Evolutionary conservation across 2,329 filamentous ascomycete genomes (phyloP).

Genomic region (Passalora sequoiae): DNA sequence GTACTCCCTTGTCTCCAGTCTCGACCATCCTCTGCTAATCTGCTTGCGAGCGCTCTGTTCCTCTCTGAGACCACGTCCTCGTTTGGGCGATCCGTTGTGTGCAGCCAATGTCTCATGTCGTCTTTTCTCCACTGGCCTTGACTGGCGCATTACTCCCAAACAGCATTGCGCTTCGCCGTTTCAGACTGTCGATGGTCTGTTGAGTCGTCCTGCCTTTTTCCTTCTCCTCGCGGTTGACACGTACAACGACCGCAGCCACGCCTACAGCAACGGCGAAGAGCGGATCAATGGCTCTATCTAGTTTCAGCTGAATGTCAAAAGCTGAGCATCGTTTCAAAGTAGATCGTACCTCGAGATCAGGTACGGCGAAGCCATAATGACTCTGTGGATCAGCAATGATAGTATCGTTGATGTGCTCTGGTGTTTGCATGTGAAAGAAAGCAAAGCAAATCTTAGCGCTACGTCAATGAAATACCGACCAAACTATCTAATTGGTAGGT

Average conservation of each 20-base stretch:
- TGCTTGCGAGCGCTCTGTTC: too few species aligned
- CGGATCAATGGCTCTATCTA: slow-evolving; percentile 47
- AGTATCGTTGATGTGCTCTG: too few species aligned
- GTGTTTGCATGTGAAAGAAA: too few species aligned
- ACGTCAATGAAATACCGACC: too few species aligned
- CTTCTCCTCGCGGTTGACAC: slow-evolving; percentile 45
- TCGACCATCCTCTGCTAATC: too few species aligned
- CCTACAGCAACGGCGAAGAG: slow-evolving; percentile 48
- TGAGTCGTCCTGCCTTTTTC: slow-evolving; percentile 40
- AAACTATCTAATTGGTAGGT: too few species aligned
- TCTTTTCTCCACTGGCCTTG: not conserved
- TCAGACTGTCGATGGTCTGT: slow-evolving; percentile 39
- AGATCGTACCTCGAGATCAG: slow-evolving; percentile 10
- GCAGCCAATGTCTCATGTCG: not conserved
- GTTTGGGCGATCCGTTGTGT: too few species aligned
- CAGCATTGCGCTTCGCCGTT: slow-evolving; percentile 35
- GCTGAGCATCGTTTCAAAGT: not conserved
- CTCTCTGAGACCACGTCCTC: too few species aligned
- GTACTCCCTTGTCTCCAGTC: too few species aligned
- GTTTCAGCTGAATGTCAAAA: not conserved
- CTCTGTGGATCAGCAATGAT: too few species aligned
- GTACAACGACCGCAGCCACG: slow-evolving; percentile 38
- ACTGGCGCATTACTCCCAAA: slow-evolving; percentile 14
- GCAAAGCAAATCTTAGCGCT: too few species aligned
- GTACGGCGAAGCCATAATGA: slow-evolving; percentile 8